Base-by-base conservation (phyloP, 164 flowering plant genomes). In the Echeveria elegans region DNA sequence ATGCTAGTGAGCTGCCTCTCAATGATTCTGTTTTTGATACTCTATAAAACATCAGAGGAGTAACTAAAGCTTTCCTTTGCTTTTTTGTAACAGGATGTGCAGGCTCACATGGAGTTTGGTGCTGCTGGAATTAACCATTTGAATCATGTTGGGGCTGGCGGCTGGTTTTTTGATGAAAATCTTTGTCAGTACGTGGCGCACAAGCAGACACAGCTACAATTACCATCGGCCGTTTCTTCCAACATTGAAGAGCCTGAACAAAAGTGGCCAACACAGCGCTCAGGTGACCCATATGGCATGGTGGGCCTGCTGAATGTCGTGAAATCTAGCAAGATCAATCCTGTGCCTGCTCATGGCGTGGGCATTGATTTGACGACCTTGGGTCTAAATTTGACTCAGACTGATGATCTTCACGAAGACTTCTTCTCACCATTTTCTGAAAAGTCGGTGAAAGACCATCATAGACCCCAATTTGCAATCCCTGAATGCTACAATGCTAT, bases 371-470 rank as follows among this genome's bases (percentile, higher is more conserved):
- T 80, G 73, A 76, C 78, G 31, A 63, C 79, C 34, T 74, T 80
- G 14, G 83, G 83, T 69, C 68, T 80, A 19, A 71, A 78, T 65
- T 66, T 80, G 66, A 74, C 71, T 64, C 78, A 81, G 21, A 15
- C 79, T 0, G 79, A 74, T 36, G 68, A 67, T 45, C 69, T 80
- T 41, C 70, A 77, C 69, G 76, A 78, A 58, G 67, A 23, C 9
- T 80, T 80, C 72, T 70, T 73, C 24, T 78, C 81, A 23, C 83
- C 83, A 12, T 80, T 79, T 79, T 68, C 78, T 61, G 73, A 78
- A 2, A 81, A 80, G 38, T 77, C 83, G 40, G 72, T 67, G 48
- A 76, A 70, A 65, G 83, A 78, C 11, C 7, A 21, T 23, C 58
- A 52, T 2, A 79, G 73, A 31, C 78, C 75, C 4, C 72, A 69